Evolutionary conservation across 345 rosid genomes (phyloP), one percentile per base, ranked within the genome.

Genomic region (Laguncularia racemosa): DNA sequence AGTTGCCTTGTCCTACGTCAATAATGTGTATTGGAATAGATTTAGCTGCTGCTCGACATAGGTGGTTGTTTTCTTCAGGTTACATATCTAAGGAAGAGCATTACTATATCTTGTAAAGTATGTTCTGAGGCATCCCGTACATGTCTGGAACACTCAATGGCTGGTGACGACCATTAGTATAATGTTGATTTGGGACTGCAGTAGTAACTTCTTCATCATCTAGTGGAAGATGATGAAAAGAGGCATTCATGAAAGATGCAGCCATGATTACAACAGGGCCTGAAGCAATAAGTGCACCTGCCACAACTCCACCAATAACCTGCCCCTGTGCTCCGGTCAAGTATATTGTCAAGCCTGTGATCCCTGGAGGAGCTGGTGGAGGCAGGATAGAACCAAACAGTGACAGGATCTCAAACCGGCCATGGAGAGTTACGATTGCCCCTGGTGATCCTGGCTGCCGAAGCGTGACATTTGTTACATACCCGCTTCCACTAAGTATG

Each of bases 321-420:
- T 88, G 96, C 28, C 96, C 96, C 53, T 83, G 96, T 53, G 82
- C 76, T 52, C 96, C 93, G 14, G 93, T 86, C 50, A 88, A 66
- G 75, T 85, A 85, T 64, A 88, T 78, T 61, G 85, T 85, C 12
- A 88, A 62, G 68, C 96, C 93, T 0, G 84, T 85, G 44, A 88
- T 77, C 18, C 90, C 93, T 0, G 80, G 81, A 1, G 93, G 93
- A 53, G 93, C 86, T 3, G 95, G 96, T 10, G 93, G 96, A 11
- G 95, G 98, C 72, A 93, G 75, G 76, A 89, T 76, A 0, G 97
- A 89, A 17, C 99, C 99, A 0, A 87, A 86, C 79, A 93, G 66
- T 0, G 99, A 89, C 12, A 93, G 89, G 55, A 93, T 93, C 83
- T 89, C 99, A 26, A 83, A 93, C 53, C 99, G 88, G 53, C 99